Base-by-base conservation (phyloP, 768 basidiomycete genomes). In the button mushroom (Agaricus bisporus) region DNA sequence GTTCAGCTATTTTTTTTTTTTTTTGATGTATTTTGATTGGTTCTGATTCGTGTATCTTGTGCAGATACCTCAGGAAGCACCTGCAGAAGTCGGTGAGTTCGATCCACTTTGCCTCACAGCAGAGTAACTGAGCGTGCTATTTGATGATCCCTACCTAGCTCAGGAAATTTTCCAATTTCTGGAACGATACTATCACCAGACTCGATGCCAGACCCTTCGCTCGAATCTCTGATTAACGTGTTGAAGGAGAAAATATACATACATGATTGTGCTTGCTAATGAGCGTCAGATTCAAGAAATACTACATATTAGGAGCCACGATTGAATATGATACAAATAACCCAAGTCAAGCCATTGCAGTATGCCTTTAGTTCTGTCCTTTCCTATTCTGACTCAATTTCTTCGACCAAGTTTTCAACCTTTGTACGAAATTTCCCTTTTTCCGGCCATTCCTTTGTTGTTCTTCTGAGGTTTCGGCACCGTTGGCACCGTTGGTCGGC, bases 11-110 rank as follows among this genome's bases (percentile, higher is more conserved):
- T 46, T n/a, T n/a, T n/a, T n/a, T n/a, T n/a, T n/a, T n/a, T n/a
- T n/a, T 38, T 14, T 32, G 22, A 32, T 32, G 11, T 3, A 32
- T 32, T 8, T 7, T 32, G 32, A 11, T 32, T 22, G 22, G 22
- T 22, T 2, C 32, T 32, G 11, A 32, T 8, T 32, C 32, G 11
- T 11, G 2, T 6, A 32, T 32, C 32, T 2, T 29, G 10, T 39
- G 5, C 18, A 76, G 73, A 72, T 76, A 56, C 63, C 70, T 8
- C 75, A 75, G 50, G 73, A 78, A 57, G 63, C 62, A 32, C 72
- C 75, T 3, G 42, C 55, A 11, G 63, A 64, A 28, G 57, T 68
- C 25, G 65, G 63, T 61, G 42, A 55, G 50, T 49, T 49, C 9
- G 22, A 12, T 49, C 8, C 25, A 26, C 17, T 22, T 22, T 22